A percentile compares a stretch with the other conserved stretches of the same genome.
These are phyloP conservation scores for Cytospora chrysosperma DNA, from an alignment of 2,329 filamentous ascomycete genomes.

Conservation along the genomic window DNA sequence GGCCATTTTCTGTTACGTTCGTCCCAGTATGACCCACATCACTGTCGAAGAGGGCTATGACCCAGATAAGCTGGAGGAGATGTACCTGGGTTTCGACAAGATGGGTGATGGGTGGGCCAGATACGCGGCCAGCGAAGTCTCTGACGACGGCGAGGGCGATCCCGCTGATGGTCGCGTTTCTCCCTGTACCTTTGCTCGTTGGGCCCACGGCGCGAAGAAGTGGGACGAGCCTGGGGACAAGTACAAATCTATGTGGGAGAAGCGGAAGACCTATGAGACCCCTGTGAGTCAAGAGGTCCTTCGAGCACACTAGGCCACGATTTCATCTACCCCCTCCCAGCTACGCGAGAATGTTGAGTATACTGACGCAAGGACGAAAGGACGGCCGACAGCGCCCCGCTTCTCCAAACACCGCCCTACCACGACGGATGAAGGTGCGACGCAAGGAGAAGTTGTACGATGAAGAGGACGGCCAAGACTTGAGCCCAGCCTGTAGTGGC, in stretches of 20 bases:
- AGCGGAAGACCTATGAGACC: background rate
- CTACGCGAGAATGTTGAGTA: background rate
- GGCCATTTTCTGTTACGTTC: constrained; percentile 15
- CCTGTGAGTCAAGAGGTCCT: constrained; percentile 6
- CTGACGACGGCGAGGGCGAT: constrained; percentile 41
- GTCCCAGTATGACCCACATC: constrained; percentile 25
- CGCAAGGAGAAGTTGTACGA: constrained; percentile 31
- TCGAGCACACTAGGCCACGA: background rate
- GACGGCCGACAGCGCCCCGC: constrained; percentile 17
- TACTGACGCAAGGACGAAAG: constrained; percentile 9
- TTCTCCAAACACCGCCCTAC: constrained; percentile 18
- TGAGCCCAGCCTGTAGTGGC: constrained; percentile 17
- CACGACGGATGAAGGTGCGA: constrained; percentile 9
- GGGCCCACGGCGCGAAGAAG: constrained; percentile 37
- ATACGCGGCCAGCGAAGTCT: constrained; percentile 33
- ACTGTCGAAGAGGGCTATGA: constrained; percentile 2
- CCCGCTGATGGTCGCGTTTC: constrained; percentile 38
- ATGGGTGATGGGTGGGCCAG: constrained; percentile 7
- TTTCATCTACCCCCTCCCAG: background rate
- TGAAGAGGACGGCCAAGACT: constrained; percentile 23
- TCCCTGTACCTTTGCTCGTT: constrained; percentile 41
- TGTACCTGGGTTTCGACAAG: background rate
- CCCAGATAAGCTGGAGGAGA: constrained; percentile 9
- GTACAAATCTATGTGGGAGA: constrained; percentile 9
- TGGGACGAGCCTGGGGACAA: constrained; percentile 28